phyloP scores from a whole-genome alignment of 23 red algal genomes.

The Gracilaria vermiculophylla region DNA sequence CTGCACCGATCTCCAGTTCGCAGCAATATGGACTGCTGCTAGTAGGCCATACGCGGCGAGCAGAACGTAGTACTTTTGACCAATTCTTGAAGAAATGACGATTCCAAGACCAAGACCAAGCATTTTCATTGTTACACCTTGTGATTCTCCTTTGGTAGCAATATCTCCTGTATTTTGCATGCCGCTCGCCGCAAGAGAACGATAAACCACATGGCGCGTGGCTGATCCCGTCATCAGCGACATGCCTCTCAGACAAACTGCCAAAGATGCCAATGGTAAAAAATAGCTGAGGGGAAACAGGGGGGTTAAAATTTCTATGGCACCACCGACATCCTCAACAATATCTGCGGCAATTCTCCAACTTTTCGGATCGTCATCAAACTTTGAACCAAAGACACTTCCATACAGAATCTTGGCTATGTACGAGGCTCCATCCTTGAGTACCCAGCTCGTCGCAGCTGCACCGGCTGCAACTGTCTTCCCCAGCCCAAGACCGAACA shows the following conservation, averaged over 20 bases:
- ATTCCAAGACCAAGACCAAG: constrained; percentile 90
- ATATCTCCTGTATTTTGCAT: constrained; percentile 95
- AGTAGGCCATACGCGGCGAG: constrained; percentile 77
- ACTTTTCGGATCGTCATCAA: constrained; percentile 93
- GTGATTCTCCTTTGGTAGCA: constrained; percentile 95
- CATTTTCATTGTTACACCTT: constrained; percentile 96
- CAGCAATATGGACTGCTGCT: constrained; percentile 82
- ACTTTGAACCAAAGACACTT: constrained; percentile 83
- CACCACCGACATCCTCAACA: constrained; percentile 88
- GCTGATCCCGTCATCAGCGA: constrained; percentile 97
- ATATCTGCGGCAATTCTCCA: constrained; percentile 87
- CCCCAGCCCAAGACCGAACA: constrained; percentile 93
- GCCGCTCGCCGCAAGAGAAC: constrained; percentile 71
- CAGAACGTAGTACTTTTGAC: constrained; percentile 83
- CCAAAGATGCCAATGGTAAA: constrained; percentile 84
- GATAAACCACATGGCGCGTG: constrained; percentile 94
- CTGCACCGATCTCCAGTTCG: constrained; percentile 89
- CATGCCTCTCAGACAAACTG: constrained; percentile 79
- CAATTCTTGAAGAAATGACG: constrained; percentile 70
- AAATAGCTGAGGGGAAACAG: constrained; percentile 82
- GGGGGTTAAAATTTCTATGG: constrained; percentile 94
- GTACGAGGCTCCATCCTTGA: constrained; percentile 94
- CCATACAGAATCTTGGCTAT: constrained; percentile 91
- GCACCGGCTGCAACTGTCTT: constrained; percentile 80
- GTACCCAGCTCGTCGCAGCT: constrained; percentile 86